A percentile compares a stretch with the other conserved stretches of the same genome.
Conservation (phyloP, 768 basidiomycete genomes). For the Kwoniella pini region DNA sequence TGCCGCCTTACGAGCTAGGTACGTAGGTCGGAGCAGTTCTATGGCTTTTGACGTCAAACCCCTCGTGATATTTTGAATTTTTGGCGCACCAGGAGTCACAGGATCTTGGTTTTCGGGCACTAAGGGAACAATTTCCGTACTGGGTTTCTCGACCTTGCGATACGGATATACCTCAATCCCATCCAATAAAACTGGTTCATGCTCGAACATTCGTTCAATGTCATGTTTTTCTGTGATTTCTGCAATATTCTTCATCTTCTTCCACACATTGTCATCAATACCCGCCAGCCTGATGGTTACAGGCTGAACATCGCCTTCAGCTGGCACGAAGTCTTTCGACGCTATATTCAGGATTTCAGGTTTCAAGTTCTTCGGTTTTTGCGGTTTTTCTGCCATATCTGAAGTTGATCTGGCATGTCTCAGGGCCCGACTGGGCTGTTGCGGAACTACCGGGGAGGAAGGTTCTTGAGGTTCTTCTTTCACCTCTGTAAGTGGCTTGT, state of each 20-base stretch:
- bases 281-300: constrained; percentile 37
- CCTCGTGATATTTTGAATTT: background rate
- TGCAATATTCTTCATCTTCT: constrained; percentile 29
- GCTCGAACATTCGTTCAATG: constrained; percentile 14
- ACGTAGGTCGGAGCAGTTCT: constrained; percentile 1
- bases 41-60: background rate
- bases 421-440: background rate
- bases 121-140: no score
- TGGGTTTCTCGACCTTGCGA: no score
- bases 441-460: background rate
- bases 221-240: constrained; percentile 23
- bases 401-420: background rate
- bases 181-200: constrained; percentile 27
- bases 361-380: background rate
- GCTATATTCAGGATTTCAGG: constrained; percentile 32
- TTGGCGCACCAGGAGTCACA: background rate
- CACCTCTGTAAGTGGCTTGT: background rate
- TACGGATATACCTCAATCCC: no score
- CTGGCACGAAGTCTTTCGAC: constrained; percentile 28
- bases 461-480: constrained; percentile 5
- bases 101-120: background rate
- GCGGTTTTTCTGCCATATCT: background rate
- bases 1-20: constrained; percentile 7
- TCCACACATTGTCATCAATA: constrained; percentile 36
- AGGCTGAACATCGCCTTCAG: constrained; percentile 25